A percentile compares a stretch with the other conserved stretches of the same genome.
These are phyloP conservation scores for Perilla frutescens DNA, from an alignment of 257 asterid species.

Conservation along the genomic window DNA sequence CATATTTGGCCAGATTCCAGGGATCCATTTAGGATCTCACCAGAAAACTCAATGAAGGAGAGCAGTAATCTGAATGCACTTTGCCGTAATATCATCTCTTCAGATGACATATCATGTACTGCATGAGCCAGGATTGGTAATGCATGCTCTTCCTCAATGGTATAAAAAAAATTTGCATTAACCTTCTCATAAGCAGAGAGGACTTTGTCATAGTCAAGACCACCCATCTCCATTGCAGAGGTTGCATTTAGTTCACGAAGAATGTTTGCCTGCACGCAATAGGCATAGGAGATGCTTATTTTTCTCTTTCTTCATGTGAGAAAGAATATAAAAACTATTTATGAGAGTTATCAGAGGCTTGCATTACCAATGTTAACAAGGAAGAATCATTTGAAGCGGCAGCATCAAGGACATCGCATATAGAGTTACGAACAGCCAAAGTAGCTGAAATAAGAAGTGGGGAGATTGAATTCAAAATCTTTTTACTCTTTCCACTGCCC, in stretches of 20 bases:
- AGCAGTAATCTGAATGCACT: conserved; percentile 79
- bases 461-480: conserved; percentile 61
- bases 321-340: neutral
- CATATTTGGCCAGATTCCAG: conserved; percentile 46
- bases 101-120: conserved; percentile 82
- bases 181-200: conserved; percentile 73
- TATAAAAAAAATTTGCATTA: conserved; percentile 57
- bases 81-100: conserved; percentile 80
- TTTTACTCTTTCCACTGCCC: conserved; percentile 59
- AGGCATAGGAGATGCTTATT: conserved; percentile 28
- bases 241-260: conserved; percentile 79
- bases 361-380: conserved; percentile 61
- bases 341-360: conserved; percentile 9
- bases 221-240: conserved; percentile 67
- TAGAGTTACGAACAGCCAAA: conserved; percentile 58
- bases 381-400: conserved; percentile 72
- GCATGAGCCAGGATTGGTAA: conserved; percentile 76
- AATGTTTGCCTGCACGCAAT: conserved; percentile 68
- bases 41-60: conserved; percentile 71
- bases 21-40: conserved; percentile 54
- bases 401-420: conserved; percentile 85
- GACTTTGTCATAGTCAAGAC: conserved; percentile 81
- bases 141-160: conserved; percentile 67
- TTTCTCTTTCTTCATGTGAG: neutral
- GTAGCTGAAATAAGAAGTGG: conserved; percentile 75